Evolutionary conservation across 805 yeast genomes (phyloP), one percentile per base, ranked within the genome.

Genomic region (Komagataella phaffii): DNA sequence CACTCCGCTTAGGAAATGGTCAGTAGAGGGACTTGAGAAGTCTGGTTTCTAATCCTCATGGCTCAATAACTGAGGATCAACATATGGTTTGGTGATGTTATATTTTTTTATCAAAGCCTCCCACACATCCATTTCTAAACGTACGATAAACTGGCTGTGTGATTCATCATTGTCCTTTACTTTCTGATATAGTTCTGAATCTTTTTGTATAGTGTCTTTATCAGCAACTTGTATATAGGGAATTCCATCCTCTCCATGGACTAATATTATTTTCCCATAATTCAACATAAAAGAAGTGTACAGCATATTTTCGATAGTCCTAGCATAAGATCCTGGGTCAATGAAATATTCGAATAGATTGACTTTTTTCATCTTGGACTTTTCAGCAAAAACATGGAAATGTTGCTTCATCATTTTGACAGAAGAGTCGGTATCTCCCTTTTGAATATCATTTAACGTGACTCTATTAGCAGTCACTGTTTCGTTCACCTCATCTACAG

Each of bases 1-100:
- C 2, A 59, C 74, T n/a, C 95, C 96, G 1, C 69, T 79, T 1
- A 70, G 88, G 48, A 87, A 81, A 65, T 91, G 99, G 99, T 90
- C 96, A 1, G 60, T 89, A 86, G 86, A 57, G 30, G 24, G 19
- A 24, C 23, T 24, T 43, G 17, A n/a, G n/a, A 43, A 48, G 36
- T 48, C 44, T 48, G 14, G 5, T 40, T 17, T 36, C 24, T 47
- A 47, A 40, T 47, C 17, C 21, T 7, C 14, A 14, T 21, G 17
- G n/a, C 21, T 19, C 8, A n/a, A 18, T n/a, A 47, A 47, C 6
- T 24, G 14, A 7, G 24, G 40, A n/a, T 30, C 40, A 30, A 30
- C 40, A 30, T 30, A 80, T 3, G 85, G 66, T 48, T 73, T 75
- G 3, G 73, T 75, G 40, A 89, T 84, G 48, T 75, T 64, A 57